Conservation (phyloP, 2,329 filamentous ascomycete species). For the Nemania sp. region DNA sequence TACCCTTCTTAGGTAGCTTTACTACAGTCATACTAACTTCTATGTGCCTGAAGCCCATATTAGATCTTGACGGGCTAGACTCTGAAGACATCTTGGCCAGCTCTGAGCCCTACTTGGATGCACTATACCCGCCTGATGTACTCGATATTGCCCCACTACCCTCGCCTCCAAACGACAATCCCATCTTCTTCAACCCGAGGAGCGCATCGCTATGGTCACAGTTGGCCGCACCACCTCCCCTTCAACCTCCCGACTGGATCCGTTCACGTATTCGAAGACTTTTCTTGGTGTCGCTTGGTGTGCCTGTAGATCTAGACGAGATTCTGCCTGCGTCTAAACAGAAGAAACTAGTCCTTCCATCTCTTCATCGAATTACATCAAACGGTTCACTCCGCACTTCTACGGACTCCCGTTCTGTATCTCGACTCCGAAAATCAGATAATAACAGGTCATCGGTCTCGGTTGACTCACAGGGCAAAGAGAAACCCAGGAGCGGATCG, state of each 20-base stretch:
- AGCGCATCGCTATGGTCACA: conserved; percentile 95
- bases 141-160: conserved; percentile 55
- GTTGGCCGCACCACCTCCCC: conserved; percentile 88
- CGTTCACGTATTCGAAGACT: conserved; percentile 91
- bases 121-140: conserved; percentile 64
- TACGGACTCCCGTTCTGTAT: conserved; percentile 54
- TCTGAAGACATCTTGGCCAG: conserved; percentile 63
- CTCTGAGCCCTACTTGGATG: conserved; percentile 67
- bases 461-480: conserved; percentile 61
- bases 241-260: conserved; percentile 97
- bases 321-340: conserved; percentile 96
- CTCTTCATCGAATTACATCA: conserved; percentile 53
- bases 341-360: conserved; percentile 93
- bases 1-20: conserved; percentile 36
- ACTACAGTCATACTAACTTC: conserved; percentile 37
- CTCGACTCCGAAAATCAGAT: conserved; percentile 51
- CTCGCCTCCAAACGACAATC: conserved; percentile 56
- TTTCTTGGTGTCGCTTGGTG: conserved; percentile 92
- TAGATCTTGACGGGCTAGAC: conserved; percentile 66
- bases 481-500: conserved; percentile 42
- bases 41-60: conserved; percentile 57
- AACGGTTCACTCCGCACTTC: conserved; percentile 58
- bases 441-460: conserved; percentile 61
- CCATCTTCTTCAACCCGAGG: conserved; percentile 81
- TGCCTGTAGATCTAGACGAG: conserved; percentile 95